A percentile compares a stretch with the other conserved stretches of the same genome.
Conservation (phyloP, 2,329 filamentous ascomycete species). For the Chaetomium strumarium region DNA sequence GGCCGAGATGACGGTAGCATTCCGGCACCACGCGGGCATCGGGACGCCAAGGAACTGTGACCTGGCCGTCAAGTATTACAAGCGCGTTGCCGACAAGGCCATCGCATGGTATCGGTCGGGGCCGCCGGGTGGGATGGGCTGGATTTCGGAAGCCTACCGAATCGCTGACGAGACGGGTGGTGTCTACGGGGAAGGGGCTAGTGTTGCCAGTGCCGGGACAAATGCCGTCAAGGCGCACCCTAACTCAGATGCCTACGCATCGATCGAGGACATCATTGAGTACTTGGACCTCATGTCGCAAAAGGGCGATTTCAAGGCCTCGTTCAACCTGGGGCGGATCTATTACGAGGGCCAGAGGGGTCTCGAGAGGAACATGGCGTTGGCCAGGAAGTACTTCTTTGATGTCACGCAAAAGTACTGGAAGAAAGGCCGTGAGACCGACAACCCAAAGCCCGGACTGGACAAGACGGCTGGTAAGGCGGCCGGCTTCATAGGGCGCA, state of each 20-base stretch:
- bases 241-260: conserved; percentile 75
- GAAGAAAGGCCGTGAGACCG: conserved; percentile 70
- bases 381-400: conserved; percentile 76
- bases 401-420: conserved; percentile 76
- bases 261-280: conserved; percentile 88
- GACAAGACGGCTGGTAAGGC: conserved; percentile 78
- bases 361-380: conserved; percentile 64
- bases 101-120: conserved; percentile 83
- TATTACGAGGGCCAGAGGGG: conserved; percentile 82
- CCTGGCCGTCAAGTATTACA: conserved; percentile 80
- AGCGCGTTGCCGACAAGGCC: conserved; percentile 86
- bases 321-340: conserved; percentile 76
- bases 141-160: conserved; percentile 72
- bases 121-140: conserved; percentile 77
- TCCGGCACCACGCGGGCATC: conserved; percentile 78
- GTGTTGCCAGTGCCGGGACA: conserved; percentile 76
- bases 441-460: conserved; percentile 62
- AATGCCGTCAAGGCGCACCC: conserved; percentile 70
- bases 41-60: conserved; percentile 83
- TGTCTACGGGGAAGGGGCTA: conserved; percentile 92
- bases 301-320: conserved; percentile 83
- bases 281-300: conserved; percentile 86
- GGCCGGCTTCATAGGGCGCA: conserved; percentile 79
- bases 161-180: conserved; percentile 88
- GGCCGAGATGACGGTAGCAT: conserved; percentile 91